Evolutionary conservation across 1,284 basidiomycete species (phyloP), one percentile per base, ranked within the genome.

Genomic region (Omphalotus olearius): DNA sequence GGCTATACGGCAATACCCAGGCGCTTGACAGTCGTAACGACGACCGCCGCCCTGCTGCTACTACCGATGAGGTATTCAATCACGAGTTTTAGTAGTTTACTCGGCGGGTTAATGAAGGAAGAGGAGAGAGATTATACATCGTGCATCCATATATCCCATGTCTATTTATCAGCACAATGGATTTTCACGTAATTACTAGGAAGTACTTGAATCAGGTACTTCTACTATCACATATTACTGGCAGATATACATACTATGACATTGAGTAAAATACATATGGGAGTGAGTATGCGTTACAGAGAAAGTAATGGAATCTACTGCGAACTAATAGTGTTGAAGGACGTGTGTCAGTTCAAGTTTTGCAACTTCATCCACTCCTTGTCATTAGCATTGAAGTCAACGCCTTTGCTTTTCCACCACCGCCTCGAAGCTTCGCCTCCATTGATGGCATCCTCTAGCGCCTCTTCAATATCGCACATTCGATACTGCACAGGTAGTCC

Each of bases 381-480:
- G 60, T 88, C 84, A 56, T 85, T 83, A 10, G 87, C 83, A 50
- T 83, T 82, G 62, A 91, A 90, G 64, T 91, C 83, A 6, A 90
- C 78, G 1, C 87, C 87, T 62, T 88, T 88, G 56, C 68, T 67
- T 62, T 75, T 79, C 88, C 88, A 91, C 88, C 88, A 91, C 48
- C 71, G 72, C 59, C 86, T 76, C 11, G 83, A 86, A 47, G 74
- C 75, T 56, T 82, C 78, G 5, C 85, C 87, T 9, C 83, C 85
- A 3, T 84, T 85, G 46, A 89, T 86, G 1, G 86, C 84, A 60
- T 92, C 89, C 65, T 92, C 89, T 57, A 92, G 66, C 3, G 89
- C 90, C 69, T 91, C 91, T 63, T 93, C 90, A 50, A 86, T 82
- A 69, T 92, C 89, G 62, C 88, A 91, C 77, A 89, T 83, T 46